Base-by-base conservation (phyloP, 768 basidiomycete genomes). In the Inosperma sp. region DNA sequence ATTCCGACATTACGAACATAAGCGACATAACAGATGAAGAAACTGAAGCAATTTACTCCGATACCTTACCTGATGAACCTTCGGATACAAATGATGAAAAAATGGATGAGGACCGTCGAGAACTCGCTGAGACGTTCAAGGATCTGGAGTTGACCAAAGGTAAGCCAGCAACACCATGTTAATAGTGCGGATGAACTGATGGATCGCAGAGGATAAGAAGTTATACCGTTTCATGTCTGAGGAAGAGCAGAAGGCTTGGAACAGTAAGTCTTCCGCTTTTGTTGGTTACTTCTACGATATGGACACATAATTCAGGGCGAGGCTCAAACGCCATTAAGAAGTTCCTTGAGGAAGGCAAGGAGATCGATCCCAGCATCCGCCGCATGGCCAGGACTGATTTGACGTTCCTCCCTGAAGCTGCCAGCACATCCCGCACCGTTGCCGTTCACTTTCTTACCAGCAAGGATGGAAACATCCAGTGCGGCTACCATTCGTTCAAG, bases 371-470 rank as follows among this genome's bases (percentile, higher is more conserved):
- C 10, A 19, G 46, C 10, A 17, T 47, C 4, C 46, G 33, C 5
- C 33, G 16, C 26, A 47, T 47, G 46, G 46, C 46, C 1, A 47
- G 46, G 27, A 6, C 4, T 1, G 34, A 47, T 26, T 34, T 34
- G 2, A 47, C 23, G 3, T 47, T 34, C 6, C 33, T 47, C 3
- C 46, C 46, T 35, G 33, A 47, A 17, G 33, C 46, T 1, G 46
- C 34, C 9, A 17, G 1, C 22, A 47, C 34, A 0, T 47, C 33
- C 6, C 2, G 7, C 7, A 26, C 1, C n/a, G 2, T 47, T 9
- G 34, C 46, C 3, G 36, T 47, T 26, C 46, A 47, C 27, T 47
- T 47, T 13, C 23, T 47, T 9, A 47, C 46, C 0, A 47, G 46
- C 33, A 47, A 23, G 2, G 46, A 47, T 1, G 46, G 46, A 0